These are phyloP conservation scores for Dictyostelium capitatum DNA, from an alignment of 78 protist species.

Conservation along the genomic window DNA sequence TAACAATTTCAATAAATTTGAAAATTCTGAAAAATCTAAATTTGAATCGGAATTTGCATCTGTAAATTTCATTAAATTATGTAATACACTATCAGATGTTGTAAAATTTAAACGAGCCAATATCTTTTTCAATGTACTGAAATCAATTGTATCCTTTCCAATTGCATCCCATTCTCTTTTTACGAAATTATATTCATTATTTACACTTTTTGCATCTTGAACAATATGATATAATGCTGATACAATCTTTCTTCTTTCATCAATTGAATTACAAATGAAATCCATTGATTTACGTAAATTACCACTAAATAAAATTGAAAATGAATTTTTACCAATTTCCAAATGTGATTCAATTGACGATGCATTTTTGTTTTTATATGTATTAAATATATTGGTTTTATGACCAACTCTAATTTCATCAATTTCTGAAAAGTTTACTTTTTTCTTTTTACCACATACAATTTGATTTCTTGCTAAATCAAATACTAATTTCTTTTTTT, in stretches of 20 bases:
- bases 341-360: not conserved
- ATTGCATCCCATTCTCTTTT: conserved; percentile 34
- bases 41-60: conserved; percentile 35
- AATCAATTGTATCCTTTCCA: conserved; percentile 43
- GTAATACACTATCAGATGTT: conserved; percentile 5
- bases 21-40: conserved; percentile 58
- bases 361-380: not conserved
- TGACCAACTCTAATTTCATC: conserved; percentile 81
- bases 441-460: conserved; percentile 40
- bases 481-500: conserved; percentile 33
- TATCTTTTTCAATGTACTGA: conserved; percentile 22
- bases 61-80: conserved; percentile 10
- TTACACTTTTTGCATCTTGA: not conserved
- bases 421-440: conserved; percentile 58
- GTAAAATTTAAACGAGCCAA: conserved; percentile 38
- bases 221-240: conserved; percentile 39
- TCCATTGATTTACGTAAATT: conserved; percentile 52
- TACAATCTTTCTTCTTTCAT: conserved; percentile 28
- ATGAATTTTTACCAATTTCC: conserved; percentile 13
- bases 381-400: conserved; percentile 58
- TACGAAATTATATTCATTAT: conserved; percentile 61
- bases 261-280: conserved; percentile 37
- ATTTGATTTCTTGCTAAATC: conserved; percentile 21
- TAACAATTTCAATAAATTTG: conserved; percentile 16
- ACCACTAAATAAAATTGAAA: conserved; percentile 61